Evolutionary conservation across 139 green algal species (phyloP).

Genomic region (Ettlia oleoabundans): DNA sequence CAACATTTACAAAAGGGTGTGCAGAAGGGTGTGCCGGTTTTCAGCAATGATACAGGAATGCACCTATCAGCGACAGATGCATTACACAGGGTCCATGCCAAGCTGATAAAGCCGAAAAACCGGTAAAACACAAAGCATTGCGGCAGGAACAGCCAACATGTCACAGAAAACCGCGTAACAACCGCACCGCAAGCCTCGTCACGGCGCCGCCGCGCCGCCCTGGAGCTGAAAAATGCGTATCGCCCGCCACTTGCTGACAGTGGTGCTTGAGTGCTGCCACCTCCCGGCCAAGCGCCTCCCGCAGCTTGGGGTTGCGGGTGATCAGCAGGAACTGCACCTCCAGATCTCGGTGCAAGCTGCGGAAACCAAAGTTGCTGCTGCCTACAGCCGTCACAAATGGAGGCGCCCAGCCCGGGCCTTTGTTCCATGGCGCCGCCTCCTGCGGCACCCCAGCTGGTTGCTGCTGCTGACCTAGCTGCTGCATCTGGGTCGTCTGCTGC

Average conservation of each 20-base stretch:
- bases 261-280: neutral
- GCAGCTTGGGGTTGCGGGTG: conserved; percentile 28
- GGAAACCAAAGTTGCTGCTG: conserved; percentile 59
- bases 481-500: neutral
- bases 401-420: neutral
- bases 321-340: conserved; percentile 53
- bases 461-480: neutral
- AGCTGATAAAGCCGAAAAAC: neutral
- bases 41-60: too few species aligned
- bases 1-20: too few species aligned
- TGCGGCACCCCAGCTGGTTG: too few species aligned
- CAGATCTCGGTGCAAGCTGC: conserved; percentile 49
- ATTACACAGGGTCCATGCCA: too few species aligned
- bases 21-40: too few species aligned
- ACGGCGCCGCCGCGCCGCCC: neutral
- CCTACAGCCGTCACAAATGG: conserved; percentile 42
- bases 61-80: too few species aligned
- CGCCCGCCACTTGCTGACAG: neutral
- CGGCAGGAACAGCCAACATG: neutral
- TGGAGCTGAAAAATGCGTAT: neutral
- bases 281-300: conserved; percentile 5
- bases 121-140: neutral
- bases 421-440: too few species aligned
- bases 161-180: conserved; percentile 32
- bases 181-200: neutral